Percentiles rank a stretch among this genome's conserved stretches.
phyloP scores from a whole-genome alignment of 2,329 filamentous ascomycete species.

The Diplodia corticola region DNA sequence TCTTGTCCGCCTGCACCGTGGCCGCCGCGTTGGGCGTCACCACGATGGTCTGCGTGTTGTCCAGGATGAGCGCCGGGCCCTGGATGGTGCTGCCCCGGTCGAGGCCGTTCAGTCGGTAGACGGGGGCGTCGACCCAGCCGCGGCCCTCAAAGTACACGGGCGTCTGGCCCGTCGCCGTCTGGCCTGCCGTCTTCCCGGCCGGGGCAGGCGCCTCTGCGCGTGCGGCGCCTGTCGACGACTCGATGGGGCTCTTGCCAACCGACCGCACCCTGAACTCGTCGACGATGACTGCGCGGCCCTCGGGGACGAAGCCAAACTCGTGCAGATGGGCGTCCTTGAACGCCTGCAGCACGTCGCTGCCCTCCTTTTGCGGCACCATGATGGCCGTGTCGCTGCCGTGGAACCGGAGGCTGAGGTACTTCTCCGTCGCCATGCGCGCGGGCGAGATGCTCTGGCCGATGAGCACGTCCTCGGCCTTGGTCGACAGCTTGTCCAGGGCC shows the following conservation, averaged over 20 bases:
- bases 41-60: constrained; percentile 88
- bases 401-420: constrained; percentile 48
- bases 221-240: constrained; percentile 21
- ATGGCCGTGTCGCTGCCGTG: constrained; percentile 47
- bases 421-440: constrained; percentile 30
- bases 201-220: constrained; percentile 9
- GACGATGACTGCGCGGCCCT: constrained; percentile 39
- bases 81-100: constrained; percentile 68
- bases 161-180: no score
- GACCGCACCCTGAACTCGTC: constrained; percentile 34
- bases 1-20: background rate
- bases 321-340: constrained; percentile 43
- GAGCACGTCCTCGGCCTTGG: constrained; percentile 57
- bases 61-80: constrained; percentile 84
- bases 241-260: constrained; percentile 25
- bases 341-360: constrained; percentile 35
- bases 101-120: constrained; percentile 79
- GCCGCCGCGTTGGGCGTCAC: constrained; percentile 68
- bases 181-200: background rate
- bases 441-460: constrained; percentile 64
- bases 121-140: constrained; percentile 60
- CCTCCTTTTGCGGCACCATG: constrained; percentile 41
- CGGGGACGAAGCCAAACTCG: constrained; percentile 47
- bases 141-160: background rate
- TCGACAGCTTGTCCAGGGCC: constrained; percentile 55